Percentiles rank a stretch among this genome's conserved stretches.
phyloP scores from a whole-genome alignment of 495 filamentous ascomycete species.

The Hyaloscypha hepaticicola region DNA sequence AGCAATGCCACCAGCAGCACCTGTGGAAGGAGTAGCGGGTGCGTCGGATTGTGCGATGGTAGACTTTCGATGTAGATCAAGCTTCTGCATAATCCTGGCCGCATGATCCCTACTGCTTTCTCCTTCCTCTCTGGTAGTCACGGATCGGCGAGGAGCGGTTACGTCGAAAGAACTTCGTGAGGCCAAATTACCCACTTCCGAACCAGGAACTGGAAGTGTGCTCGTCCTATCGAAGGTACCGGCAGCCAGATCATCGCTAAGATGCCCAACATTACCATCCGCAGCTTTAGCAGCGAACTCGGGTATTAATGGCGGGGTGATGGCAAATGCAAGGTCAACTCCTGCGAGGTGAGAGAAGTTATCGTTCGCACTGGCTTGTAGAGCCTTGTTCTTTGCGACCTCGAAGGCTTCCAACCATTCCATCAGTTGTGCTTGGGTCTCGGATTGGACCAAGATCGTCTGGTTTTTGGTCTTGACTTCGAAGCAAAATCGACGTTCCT shows the following conservation, averaged over 20 bases:
- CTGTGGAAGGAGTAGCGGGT: conserved; percentile 11
- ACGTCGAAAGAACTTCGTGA: conserved; percentile 74
- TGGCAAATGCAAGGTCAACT: conserved; percentile 84
- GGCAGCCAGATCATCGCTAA: conserved; percentile 50
- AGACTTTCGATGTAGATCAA: conserved; percentile 84
- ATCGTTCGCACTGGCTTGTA: conserved; percentile 68
- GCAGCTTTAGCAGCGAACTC: conserved; percentile 80
- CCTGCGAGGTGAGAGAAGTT: conserved; percentile 56
- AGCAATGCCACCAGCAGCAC: conserved; percentile 68
- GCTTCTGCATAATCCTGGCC: conserved; percentile 84
- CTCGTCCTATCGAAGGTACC: conserved; percentile 54
- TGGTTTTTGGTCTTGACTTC: conserved; percentile 98
- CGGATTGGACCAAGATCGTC: conserved; percentile 85
- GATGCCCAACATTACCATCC: conserved; percentile 63
- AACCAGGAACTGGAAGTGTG: conserved; percentile 66
- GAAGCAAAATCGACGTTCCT: conserved; percentile 95
- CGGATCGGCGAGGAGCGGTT: conserved; percentile 46
- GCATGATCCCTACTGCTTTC: conserved; percentile 73
- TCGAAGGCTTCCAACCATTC: conserved; percentile 94
- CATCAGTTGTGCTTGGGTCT: conserved; percentile 83
- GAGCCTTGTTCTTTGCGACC: conserved; percentile 84
- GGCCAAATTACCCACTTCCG: conserved; percentile 49
- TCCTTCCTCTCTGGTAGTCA: conserved; percentile 56
- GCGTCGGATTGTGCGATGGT: conserved; percentile 39
- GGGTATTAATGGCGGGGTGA: conserved; percentile 81